Percentiles rank a stretch among this genome's conserved stretches.
phyloP scores from a whole-genome alignment of 805 yeast species.

The Wickerhamiella alocasiicola region DNA sequence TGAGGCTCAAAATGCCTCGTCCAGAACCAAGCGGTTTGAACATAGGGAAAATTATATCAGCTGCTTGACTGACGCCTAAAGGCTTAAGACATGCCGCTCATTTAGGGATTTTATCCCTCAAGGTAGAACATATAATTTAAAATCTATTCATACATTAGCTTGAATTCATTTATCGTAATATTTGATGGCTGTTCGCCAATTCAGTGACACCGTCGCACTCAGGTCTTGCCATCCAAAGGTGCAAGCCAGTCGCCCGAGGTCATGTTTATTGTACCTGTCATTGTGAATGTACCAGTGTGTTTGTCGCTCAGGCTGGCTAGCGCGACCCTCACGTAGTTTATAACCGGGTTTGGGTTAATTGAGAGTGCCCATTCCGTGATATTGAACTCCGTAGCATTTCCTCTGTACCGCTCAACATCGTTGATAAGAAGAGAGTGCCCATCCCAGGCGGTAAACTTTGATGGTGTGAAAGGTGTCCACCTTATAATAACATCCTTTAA shows the following conservation, averaged over 20 bases:
- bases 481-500: slow-evolving; percentile 24
- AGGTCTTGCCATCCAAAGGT: slow-evolving; percentile 4
- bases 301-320: not conserved
- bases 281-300: slow-evolving; percentile 6
- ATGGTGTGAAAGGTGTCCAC: slow-evolving; percentile 18
- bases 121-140: no score
- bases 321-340: slow-evolving; percentile 4
- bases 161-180: no score
- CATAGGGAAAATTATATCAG: no score
- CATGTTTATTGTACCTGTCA: slow-evolving; percentile 3
- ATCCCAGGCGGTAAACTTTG: slow-evolving; percentile 21
- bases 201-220: no score
- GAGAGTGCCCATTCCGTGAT: slow-evolving; percentile 15
- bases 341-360: not conserved
- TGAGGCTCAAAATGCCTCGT: slow-evolving; percentile 17
- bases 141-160: no score
- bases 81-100: no score
- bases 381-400: slow-evolving; percentile 33
- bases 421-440: slow-evolving; percentile 59
- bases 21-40: slow-evolving; percentile 21
- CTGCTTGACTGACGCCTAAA: no score
- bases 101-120: no score
- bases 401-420: slow-evolving; percentile 67
- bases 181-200: no score
- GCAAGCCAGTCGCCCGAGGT: slow-evolving; percentile 8